These are phyloP conservation scores for Venustampulla echinocandica DNA, from an alignment of 495 filamentous ascomycete genomes.

Conservation along the genomic window DNA sequence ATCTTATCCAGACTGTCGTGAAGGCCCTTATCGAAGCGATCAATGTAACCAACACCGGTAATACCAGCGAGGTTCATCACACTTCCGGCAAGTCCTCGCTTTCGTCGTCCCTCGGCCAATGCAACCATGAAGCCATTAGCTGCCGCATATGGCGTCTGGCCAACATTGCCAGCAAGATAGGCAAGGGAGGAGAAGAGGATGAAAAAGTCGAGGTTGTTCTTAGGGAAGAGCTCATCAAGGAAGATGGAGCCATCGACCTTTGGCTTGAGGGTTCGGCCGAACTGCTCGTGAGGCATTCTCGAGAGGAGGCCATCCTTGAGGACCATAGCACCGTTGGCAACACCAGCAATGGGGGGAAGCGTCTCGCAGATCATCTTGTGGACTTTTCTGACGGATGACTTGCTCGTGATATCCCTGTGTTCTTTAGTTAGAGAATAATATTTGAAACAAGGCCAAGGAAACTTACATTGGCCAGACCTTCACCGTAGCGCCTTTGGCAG, in stretches of 20 bases:
- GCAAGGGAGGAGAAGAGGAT: constrained; percentile 42
- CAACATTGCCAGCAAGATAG: constrained; percentile 35
- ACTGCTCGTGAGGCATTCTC: constrained; percentile 28
- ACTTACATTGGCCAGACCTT: constrained; percentile 11
- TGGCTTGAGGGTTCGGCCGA: constrained; percentile 25
- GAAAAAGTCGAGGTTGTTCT: constrained; percentile 46
- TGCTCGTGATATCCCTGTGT: constrained; percentile 14
- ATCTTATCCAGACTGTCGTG: not conserved
- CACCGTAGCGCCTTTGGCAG: constrained; percentile 20
- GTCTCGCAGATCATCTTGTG: constrained; percentile 10
- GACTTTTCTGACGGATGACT: constrained; percentile 1
- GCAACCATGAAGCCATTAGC: constrained; percentile 39
- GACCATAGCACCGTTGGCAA: constrained; percentile 41
- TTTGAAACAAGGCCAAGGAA: not conserved
- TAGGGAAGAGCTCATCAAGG: constrained; percentile 32
- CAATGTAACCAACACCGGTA: constrained; percentile 46
- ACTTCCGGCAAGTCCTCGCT: constrained; percentile 24
- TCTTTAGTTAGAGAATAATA: no score
- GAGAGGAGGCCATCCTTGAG: constrained; percentile 32
- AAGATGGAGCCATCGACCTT: constrained; percentile 33
- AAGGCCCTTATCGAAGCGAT: not conserved
- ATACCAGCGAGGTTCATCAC: constrained; percentile 50
- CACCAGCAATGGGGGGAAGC: constrained; percentile 36
- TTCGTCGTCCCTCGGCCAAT: constrained; percentile 25
- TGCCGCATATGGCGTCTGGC: constrained; percentile 43